Evolutionary conservation across 179 eudicot species (phyloP), one percentile per base, ranked within the genome.

Genomic region (Beta macrorhiza): DNA sequence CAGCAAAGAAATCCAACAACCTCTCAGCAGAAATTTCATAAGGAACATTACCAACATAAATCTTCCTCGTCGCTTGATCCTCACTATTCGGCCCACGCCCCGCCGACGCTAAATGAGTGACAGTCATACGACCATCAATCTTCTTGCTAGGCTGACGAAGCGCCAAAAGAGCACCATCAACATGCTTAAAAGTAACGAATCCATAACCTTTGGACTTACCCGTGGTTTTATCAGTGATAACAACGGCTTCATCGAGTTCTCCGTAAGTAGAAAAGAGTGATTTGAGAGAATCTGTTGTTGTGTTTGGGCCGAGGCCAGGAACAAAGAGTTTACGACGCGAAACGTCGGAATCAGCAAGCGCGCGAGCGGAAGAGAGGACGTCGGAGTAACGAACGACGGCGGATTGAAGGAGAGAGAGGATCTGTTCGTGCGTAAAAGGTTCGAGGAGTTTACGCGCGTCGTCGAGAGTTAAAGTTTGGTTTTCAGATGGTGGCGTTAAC

Each of bases 11-110:
- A 78, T 73, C 81, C 68, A 86, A 62, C 63, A 88, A 20, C 77
- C 84, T 86, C 86, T 86, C 86, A 0, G 89, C 89, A 5, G 87
- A 72, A 67, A 88, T 83, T 77, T 86, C 87, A 55, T 78, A 83
- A 7, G 87, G 87, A 7, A 88, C 89, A 72, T 88, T 88, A 15
- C 90, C 88, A 29, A 88, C 87, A 71, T 88, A 88, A 62, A 88
- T 84, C 83, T 88, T 88, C 85, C 90, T 84, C 37, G 83, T 74
- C 0, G 79, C 83, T 15, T 80, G 82, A 56, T 81, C 85, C 64
- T 84, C 80, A 2, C 84, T 76, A 44, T 79, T 81, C 37, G 82
- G 82, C 2, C 83, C 87, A 4, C 82, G 83, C 0, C 90, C 90
- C 49, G 88, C 83, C 0, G 86, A 80, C 0, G 90, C 90, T 12